Percentiles rank a stretch among this genome's conserved stretches.
phyloP scores from a whole-genome alignment of 2,329 filamentous ascomycete species.

The Lasiodiplodia citricola region DNA sequence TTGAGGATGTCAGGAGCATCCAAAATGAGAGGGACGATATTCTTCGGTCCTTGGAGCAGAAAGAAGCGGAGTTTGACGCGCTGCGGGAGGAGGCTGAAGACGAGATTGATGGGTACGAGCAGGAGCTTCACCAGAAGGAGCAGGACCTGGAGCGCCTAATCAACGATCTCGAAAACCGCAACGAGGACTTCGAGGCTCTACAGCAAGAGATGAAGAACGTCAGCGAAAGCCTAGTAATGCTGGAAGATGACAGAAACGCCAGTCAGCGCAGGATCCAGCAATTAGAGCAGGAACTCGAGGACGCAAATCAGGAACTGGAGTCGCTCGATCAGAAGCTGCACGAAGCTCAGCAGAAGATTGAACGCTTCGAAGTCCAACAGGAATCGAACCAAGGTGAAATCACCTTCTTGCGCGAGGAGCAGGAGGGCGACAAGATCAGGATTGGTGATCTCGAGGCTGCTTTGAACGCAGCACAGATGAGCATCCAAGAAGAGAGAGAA shows the following conservation, averaged over 20 bases:
- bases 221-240: slow-evolving; percentile 80
- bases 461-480: slow-evolving; percentile 78
- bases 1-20: slow-evolving; percentile 78
- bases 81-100: slow-evolving; percentile 64
- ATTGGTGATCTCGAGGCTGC: slow-evolving; percentile 91
- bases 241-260: slow-evolving; percentile 87
- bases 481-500: slow-evolving; percentile 84
- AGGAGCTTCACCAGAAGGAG: slow-evolving; percentile 73
- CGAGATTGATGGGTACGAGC: slow-evolving; percentile 62
- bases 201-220: slow-evolving; percentile 93
- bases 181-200: slow-evolving; percentile 88
- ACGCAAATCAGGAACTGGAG: slow-evolving; percentile 86
- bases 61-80: slow-evolving; percentile 58
- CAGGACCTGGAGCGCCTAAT: slow-evolving; percentile 73
- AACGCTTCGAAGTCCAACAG: slow-evolving; percentile 85
- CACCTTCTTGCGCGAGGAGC: slow-evolving; percentile 92
- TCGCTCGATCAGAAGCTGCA: slow-evolving; percentile 81
- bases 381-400: slow-evolving; percentile 94
- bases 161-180: slow-evolving; percentile 73
- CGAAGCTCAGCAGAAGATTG: slow-evolving; percentile 85
- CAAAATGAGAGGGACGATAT: slow-evolving; percentile 88
- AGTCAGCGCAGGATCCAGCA: slow-evolving; percentile 80
- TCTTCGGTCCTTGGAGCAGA: slow-evolving; percentile 71
- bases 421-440: slow-evolving; percentile 96
- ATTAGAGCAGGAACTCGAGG: slow-evolving; percentile 80